Percentiles rank a stretch among this genome's conserved stretches.
phyloP scores from a whole-genome alignment of 306 rosid species.

The Hylodesmum podocarpum region DNA sequence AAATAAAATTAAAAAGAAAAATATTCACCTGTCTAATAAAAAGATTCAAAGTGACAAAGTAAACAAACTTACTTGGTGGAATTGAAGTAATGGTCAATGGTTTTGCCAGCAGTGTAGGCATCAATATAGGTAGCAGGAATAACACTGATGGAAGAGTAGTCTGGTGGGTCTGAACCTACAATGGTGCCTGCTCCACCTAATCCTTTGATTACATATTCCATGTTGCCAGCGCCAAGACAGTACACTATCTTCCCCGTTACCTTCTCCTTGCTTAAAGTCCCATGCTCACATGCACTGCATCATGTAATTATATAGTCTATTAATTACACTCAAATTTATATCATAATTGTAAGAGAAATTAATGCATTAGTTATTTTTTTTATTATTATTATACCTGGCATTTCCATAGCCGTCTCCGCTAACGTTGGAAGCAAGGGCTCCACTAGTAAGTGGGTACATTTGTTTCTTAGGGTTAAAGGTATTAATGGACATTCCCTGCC shows the following conservation, averaged over 20 bases:
- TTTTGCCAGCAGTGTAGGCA: constrained; percentile 28
- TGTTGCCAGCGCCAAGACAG: constrained; percentile 38
- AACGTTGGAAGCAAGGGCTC: constrained; percentile 48
- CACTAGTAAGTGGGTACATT: constrained; percentile 58
- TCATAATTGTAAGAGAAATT: neutral
- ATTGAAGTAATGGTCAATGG: constrained; percentile 51
- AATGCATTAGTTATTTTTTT: neutral
- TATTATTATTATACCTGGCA: constrained; percentile 41
- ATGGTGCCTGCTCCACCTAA: constrained; percentile 54
- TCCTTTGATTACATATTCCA: constrained; percentile 36
- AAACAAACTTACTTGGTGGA: constrained; percentile 57
- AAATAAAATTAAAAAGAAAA: too few relatives aligned
- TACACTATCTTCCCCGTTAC: constrained; percentile 70
- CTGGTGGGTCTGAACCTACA: constrained; percentile 12
- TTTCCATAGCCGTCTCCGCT: constrained; percentile 37
- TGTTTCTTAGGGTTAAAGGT: constrained; percentile 51
- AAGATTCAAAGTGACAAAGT: neutral
- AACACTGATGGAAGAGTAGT: constrained; percentile 33
- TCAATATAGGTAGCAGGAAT: constrained; percentile 42
- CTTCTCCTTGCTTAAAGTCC: constrained; percentile 41
- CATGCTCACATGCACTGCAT: constrained; percentile 62
- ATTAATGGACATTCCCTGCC: constrained; percentile 62
- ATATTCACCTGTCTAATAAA: too few relatives aligned
- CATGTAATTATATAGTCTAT: neutral
- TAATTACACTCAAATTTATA: constrained; percentile 2